Base-by-base conservation (phyloP, 495 filamentous ascomycete species). In the Aspergillus indologenus region DNA sequence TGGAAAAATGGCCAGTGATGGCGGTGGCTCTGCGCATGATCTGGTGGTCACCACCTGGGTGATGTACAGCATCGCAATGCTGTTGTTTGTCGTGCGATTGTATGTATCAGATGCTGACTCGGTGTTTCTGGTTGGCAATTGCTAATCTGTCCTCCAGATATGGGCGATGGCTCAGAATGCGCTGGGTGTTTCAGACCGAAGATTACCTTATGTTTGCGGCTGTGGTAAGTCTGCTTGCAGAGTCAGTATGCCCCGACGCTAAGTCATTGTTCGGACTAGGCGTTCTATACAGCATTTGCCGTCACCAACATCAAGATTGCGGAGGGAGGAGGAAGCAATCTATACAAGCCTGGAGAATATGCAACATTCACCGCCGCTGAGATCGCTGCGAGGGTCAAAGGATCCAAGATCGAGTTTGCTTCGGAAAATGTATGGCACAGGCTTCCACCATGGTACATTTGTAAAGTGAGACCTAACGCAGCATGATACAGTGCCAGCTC, bases 321-420 rank as follows among this genome's bases (percentile, higher is more conserved):
- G 17, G 48, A 51, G 5, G 48, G 48, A 18, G 48, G 48, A 31
- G 48, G 48, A 51, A 51, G 48, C 24, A 51, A 51, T 19, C 15
- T 51, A 1, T 51, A 51, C 14, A 9, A 29, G 23, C 48, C 48
- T 18, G 21, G n/a, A 17, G 6, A 29, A 17, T 51, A 31, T 14
- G 23, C n/a, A 7, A 18, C 48, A 6, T 51, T 51, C 12, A 51
- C 48, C 6, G 48, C 48, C 5, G 48, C 23, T 1, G 48, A 51
- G 9, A 51, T 51, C 18, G 24, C 23, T 1, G 11, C 23, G 23
- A 51, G 48, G 48, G 24, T 51, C 23, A 31, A 51, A 29, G 48
- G 48, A 7, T 51, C 48, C 21, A 51, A 51, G 48, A 51, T 51
- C 14, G 48, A 51, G 48, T 51, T 51, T 19, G 48, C 48, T 19